Evolutionary conservation across 768 basidiomycete species (phyloP).

Genomic region (Paxillus ammoniavirescens): DNA sequence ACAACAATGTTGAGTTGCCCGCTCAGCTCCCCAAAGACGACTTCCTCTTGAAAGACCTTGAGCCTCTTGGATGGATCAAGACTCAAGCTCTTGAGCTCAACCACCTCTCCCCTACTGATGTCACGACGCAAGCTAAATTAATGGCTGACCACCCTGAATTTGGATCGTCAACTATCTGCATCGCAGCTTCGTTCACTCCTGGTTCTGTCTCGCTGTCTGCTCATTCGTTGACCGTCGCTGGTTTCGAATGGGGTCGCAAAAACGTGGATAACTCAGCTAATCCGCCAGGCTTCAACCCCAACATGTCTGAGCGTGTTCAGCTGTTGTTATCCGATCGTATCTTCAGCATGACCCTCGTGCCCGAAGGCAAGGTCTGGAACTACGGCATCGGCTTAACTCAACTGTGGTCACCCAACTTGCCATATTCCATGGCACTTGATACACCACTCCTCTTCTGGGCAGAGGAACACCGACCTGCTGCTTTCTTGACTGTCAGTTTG

Average conservation of each 20-base stretch:
- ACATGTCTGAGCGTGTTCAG: slow-evolving; percentile 96
- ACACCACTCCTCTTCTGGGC: slow-evolving; percentile 97
- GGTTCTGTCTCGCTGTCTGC: slow-evolving; percentile 96
- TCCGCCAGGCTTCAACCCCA: slow-evolving; percentile 94
- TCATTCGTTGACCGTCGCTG: slow-evolving; percentile 85
- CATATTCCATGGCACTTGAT: slow-evolving; percentile 83
- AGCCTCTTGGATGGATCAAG: slow-evolving; percentile 95
- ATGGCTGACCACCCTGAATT: slow-evolving; percentile 97
- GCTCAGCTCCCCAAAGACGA: slow-evolving; percentile 90
- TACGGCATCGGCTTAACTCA: slow-evolving; percentile 94
- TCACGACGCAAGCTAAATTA: slow-evolving; percentile 91
- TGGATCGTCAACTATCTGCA: slow-evolving; percentile 90
- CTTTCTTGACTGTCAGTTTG: slow-evolving; percentile 81
- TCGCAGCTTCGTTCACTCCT: slow-evolving; percentile 95
- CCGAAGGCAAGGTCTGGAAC: slow-evolving; percentile 95
- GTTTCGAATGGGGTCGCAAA: slow-evolving; percentile 98
- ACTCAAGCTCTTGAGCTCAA: slow-evolving; percentile 92
- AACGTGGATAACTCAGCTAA: slow-evolving; percentile 83
- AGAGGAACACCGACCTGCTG: slow-evolving; percentile 90
- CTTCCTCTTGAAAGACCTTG: slow-evolving; percentile 91
- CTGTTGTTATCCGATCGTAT: slow-evolving; percentile 93
- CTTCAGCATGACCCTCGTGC: slow-evolving; percentile 92
- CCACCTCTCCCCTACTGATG: slow-evolving; percentile 90
- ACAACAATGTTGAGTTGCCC: slow-evolving; percentile 92
- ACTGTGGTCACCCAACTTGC: slow-evolving; percentile 79